Conservation (phyloP, 1,284 basidiomycete species). For the Cerrena zonata region DNA sequence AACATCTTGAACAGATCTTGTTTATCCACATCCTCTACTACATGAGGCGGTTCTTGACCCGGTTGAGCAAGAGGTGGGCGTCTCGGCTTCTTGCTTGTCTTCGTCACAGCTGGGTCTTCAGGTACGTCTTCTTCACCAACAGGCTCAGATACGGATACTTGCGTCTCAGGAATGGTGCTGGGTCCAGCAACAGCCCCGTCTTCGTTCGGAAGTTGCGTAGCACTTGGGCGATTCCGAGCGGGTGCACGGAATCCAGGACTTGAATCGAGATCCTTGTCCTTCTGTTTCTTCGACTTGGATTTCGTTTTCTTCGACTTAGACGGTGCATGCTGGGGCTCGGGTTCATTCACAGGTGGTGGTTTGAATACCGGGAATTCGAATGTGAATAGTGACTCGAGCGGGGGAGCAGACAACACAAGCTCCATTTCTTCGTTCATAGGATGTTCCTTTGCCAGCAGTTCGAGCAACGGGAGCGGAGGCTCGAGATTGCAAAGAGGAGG, state of each 20-base stretch:
- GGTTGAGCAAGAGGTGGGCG: constrained; percentile 21
- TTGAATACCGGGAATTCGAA: constrained; percentile 62
- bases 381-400: constrained; percentile 62
- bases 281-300: constrained; percentile 12
- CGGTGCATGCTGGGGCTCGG: no score
- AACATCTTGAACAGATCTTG: constrained; percentile 78
- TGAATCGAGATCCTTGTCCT: constrained; percentile 17
- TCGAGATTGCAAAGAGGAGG: constrained; percentile 63
- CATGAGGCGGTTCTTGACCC: constrained; percentile 37
- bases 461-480: constrained; percentile 50
- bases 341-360: constrained; percentile 48
- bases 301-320: constrained; percentile 10
- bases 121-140: not conserved
- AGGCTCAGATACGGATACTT: no score
- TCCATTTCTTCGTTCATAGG: constrained; percentile 46
- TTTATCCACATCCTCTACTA: constrained; percentile 66
- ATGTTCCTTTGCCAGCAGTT: constrained; percentile 48
- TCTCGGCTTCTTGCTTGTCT: constrained; percentile 16
- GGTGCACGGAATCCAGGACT: constrained; percentile 41
- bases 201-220: constrained; percentile 37
- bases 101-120: constrained; percentile 6
- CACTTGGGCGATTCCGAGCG: constrained; percentile 38
- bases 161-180: not conserved
- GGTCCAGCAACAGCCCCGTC: constrained; percentile 17
- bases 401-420: constrained; percentile 50